phyloP scores from a whole-genome alignment of 768 basidiomycete species.

The Mycena belliarum region DNA sequence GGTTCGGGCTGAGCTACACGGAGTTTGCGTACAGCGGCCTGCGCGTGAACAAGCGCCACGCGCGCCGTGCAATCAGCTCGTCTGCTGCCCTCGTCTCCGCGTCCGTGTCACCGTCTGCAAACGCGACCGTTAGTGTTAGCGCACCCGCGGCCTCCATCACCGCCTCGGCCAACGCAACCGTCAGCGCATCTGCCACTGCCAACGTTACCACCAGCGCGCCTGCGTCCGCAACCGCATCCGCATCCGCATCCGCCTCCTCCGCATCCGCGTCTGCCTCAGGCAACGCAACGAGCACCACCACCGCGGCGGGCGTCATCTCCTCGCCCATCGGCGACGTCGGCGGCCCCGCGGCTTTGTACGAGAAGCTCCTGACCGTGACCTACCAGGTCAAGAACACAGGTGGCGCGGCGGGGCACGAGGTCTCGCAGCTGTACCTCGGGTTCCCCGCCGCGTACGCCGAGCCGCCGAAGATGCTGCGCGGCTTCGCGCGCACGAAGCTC shows the following conservation, averaged over 20 bases:
- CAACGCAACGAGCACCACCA: conserved; percentile 18
- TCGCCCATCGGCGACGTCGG: conserved; percentile 13
- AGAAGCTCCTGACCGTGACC: conserved; percentile 29
- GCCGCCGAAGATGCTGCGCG: conserved; percentile 36
- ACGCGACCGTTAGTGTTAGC: too few species aligned
- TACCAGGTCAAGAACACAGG: conserved; percentile 42
- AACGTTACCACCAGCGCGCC: too few species aligned
- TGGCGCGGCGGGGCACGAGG: conserved; percentile 25
- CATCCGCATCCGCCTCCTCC: background rate
- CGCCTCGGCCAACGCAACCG: too few species aligned
- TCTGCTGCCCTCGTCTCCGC: background rate
- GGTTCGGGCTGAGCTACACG: conserved; percentile 44
- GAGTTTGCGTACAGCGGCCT: conserved; percentile 40
- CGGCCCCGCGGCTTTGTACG: conserved; percentile 26
- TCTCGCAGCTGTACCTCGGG: conserved; percentile 31
- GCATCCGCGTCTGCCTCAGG: conserved; percentile 4
- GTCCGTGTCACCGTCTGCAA: too few species aligned
- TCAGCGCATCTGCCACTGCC: too few species aligned
- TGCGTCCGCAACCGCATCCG: background rate
- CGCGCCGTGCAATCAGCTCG: background rate
- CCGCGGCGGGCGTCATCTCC: background rate
- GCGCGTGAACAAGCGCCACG: too few species aligned
- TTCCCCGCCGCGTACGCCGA: conserved; percentile 29
- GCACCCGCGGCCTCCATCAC: too few species aligned
- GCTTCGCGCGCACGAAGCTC: background rate